Evolutionary conservation across 192 early-diverging fungal genomes (phyloP).

Genomic region (Gonapodya prolifera): DNA sequence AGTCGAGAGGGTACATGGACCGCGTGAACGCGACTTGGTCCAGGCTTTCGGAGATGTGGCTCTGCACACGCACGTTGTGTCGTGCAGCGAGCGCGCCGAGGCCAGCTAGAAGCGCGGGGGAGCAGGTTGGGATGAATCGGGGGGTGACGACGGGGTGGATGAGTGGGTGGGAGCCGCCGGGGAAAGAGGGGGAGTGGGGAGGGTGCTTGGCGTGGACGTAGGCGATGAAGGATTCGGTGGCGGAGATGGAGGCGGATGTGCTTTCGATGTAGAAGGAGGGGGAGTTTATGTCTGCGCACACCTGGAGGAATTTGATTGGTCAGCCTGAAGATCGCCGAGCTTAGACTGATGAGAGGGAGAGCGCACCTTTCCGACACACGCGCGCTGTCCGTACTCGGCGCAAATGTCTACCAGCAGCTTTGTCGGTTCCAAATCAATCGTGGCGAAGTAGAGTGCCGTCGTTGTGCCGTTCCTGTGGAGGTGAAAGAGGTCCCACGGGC

Average conservation of each 20-base stretch:
- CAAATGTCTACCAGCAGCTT: constrained; percentile 53
- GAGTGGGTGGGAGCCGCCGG: constrained; percentile 14
- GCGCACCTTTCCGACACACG: constrained; percentile 90
- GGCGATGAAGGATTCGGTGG: constrained; percentile 53
- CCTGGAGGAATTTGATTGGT: not conserved
- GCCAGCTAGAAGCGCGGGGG: constrained; percentile 47
- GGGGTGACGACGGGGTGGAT: constrained; percentile 80
- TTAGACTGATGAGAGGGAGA: too few species aligned
- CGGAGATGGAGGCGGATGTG: constrained; percentile 46
- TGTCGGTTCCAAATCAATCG: constrained; percentile 68
- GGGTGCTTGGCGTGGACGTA: constrained; percentile 19
- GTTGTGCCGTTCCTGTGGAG: constrained; percentile 83
- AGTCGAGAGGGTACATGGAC: constrained; percentile 50
- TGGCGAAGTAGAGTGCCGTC: constrained; percentile 81
- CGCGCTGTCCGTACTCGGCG: constrained; percentile 64
- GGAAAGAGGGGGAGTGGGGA: constrained; percentile 8
- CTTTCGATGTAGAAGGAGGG: constrained; percentile 68
- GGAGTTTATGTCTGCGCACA: constrained; percentile 56
- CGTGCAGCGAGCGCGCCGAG: constrained; percentile 58
- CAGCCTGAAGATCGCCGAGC: too few species aligned
- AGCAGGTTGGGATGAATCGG: constrained; percentile 77
- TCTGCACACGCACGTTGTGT: constrained; percentile 75
- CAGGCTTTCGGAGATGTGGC: constrained; percentile 75
- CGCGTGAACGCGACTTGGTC: constrained; percentile 62
- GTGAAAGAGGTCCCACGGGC: too few species aligned